Evolutionary conservation across 352 stramenopile species (phyloP).

Genomic region (Pythium plurisporium): DNA sequence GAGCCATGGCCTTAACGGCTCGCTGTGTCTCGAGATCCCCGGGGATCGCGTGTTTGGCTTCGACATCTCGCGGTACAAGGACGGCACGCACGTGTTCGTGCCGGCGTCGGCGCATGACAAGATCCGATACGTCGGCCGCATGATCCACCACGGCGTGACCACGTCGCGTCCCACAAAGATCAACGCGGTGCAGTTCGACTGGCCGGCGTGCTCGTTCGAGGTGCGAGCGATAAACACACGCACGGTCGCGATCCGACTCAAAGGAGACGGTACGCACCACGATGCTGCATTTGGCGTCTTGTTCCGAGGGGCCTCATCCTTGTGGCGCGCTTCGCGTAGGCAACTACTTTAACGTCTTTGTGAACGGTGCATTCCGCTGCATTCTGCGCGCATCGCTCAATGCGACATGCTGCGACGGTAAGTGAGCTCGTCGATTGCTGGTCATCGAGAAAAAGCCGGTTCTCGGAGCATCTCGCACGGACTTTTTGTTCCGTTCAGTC

Average conservation of each 20-base stretch:
- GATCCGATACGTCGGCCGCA: slow-evolving; percentile 66
- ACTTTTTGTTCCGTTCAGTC: slow-evolving; percentile 21
- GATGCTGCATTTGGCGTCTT: too few species aligned
- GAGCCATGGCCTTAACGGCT: neutral
- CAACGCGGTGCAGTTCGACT: slow-evolving; percentile 87
- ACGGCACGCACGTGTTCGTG: slow-evolving; percentile 60
- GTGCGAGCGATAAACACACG: slow-evolving; percentile 53
- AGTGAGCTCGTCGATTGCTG: slow-evolving; percentile 6
- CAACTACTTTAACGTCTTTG: slow-evolving; percentile 89
- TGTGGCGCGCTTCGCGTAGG: too few species aligned
- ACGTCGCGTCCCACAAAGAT: slow-evolving; percentile 70
- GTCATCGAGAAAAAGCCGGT: too few species aligned
- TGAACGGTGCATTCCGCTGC: slow-evolving; percentile 64
- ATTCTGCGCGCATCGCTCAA: slow-evolving; percentile 75
- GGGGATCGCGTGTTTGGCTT: slow-evolving; percentile 68
- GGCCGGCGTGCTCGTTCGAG: slow-evolving; percentile 62
- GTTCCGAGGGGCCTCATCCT: too few species aligned
- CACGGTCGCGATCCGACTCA: slow-evolving; percentile 73
- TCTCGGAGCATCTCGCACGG: too few species aligned
- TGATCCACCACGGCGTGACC: slow-evolving; percentile 67
- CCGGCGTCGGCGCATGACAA: slow-evolving; percentile 64
- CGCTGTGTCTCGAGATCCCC: slow-evolving; percentile 4
- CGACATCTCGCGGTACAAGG: slow-evolving; percentile 72
- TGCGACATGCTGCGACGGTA: slow-evolving; percentile 78
- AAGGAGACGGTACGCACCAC: slow-evolving; percentile 70